Conservation (phyloP, 2,329 filamentous ascomycete species). For the Pleochaeta shiraiana region DNA sequence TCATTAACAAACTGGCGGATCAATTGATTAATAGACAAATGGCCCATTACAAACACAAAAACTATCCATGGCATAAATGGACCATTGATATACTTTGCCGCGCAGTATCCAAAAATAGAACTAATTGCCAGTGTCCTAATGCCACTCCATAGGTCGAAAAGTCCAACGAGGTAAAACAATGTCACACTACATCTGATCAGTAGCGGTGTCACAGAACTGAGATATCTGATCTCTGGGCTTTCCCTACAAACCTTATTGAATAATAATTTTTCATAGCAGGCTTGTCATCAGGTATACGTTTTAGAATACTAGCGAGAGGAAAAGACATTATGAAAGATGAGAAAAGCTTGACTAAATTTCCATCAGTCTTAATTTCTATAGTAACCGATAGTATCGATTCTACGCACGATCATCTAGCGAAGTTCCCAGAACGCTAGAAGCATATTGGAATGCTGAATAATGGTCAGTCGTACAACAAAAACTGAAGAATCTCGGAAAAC, state of each 20-base stretch:
- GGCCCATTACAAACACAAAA: slow-evolving; percentile 85
- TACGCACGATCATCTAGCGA: slow-evolving; percentile 40
- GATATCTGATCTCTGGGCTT: not conserved
- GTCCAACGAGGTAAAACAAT: slow-evolving; percentile 76
- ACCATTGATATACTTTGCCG: slow-evolving; percentile 64
- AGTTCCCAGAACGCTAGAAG: slow-evolving; percentile 33
- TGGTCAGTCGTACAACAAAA: slow-evolving; percentile 12
- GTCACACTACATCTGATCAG: slow-evolving; percentile 32
- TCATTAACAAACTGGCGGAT: slow-evolving; percentile 49
- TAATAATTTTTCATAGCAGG: slow-evolving; percentile 78
- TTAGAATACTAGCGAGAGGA: slow-evolving; percentile 69
- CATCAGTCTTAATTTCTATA: not conserved
- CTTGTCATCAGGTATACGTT: slow-evolving; percentile 68
- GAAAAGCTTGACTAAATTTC: slow-evolving; percentile 62
- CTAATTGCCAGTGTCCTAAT: slow-evolving; percentile 60
- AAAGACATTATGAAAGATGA: slow-evolving; percentile 82
- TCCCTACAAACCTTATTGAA: slow-evolving; percentile 41
- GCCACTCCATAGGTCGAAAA: slow-evolving; percentile 84
- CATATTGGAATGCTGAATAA: slow-evolving; percentile 35
- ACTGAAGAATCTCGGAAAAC: slow-evolving; percentile 10
- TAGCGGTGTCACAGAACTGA: slow-evolving; percentile 6
- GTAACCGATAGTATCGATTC: not conserved
- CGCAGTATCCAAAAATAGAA: slow-evolving; percentile 57
- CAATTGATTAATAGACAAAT: slow-evolving; percentile 85
- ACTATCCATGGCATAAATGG: slow-evolving; percentile 96